Conservation (phyloP, 2,329 filamentous ascomycete species). For the Cercospora zeina region DNA sequence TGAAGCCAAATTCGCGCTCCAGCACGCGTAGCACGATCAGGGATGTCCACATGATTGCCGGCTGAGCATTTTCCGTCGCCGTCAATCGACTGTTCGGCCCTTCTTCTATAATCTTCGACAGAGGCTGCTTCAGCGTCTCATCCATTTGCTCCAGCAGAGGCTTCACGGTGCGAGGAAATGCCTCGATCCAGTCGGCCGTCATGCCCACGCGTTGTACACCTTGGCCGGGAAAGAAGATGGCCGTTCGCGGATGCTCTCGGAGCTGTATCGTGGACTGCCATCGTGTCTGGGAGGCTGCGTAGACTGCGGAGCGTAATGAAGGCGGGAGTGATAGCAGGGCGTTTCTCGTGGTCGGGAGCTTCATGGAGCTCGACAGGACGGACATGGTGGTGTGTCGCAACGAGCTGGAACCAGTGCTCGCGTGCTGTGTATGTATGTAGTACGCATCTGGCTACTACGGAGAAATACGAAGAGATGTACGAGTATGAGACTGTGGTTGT, state of each 20-base stretch:
- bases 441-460: conserved; percentile 10
- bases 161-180: conserved; percentile 75
- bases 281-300: conserved; percentile 30
- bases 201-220: conserved; percentile 43
- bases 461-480: not conserved
- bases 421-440: not conserved
- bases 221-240: conserved; percentile 45
- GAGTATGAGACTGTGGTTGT: not conserved
- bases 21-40: conserved; percentile 85
- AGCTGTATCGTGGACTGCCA: conserved; percentile 28
- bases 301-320: conserved; percentile 33
- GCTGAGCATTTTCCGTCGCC: conserved; percentile 83
- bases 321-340: conserved; percentile 34
- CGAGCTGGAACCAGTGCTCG: not conserved
- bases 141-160: conserved; percentile 87
- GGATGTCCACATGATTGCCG: conserved; percentile 93
- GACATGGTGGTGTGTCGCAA: conserved; percentile 7
- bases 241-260: conserved; percentile 38
- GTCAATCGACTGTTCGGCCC: conserved; percentile 78
- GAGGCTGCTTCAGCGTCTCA: conserved; percentile 67
- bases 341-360: conserved; percentile 16
- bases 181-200: conserved; percentile 72
- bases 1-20: conserved; percentile 80
- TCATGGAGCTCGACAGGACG: conserved; percentile 8
- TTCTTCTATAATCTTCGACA: conserved; percentile 75